These are phyloP conservation scores for Endoconidiophora polonica DNA, from an alignment of 2,329 filamentous ascomycete species.

Conservation along the genomic window DNA sequence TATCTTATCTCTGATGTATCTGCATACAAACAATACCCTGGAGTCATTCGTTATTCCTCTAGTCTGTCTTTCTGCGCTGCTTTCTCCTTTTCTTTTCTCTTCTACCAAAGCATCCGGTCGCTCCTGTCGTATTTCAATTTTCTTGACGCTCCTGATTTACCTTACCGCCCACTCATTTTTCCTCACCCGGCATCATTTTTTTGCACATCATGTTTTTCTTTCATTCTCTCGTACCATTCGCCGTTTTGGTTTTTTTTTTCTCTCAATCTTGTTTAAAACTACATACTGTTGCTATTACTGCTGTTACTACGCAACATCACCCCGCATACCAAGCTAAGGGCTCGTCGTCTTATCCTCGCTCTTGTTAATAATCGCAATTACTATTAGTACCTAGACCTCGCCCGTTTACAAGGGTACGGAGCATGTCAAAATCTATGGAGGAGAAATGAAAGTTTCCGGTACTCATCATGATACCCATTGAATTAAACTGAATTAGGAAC, in stretches of 20 bases:
- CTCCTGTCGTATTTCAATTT: neutral
- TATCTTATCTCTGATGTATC: slow-evolving; percentile 3
- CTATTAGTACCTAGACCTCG: neutral
- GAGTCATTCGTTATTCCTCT: slow-evolving; percentile 4
- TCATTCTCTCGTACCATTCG: no score
- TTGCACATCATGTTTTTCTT: no score
- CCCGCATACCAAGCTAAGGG: no score
- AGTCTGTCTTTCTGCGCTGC: neutral
- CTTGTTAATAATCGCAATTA: neutral
- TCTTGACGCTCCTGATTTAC: neutral
- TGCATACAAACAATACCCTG: slow-evolving; percentile 13
- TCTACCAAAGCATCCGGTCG: neutral
- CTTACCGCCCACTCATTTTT: no score
- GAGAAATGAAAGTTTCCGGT: neutral
- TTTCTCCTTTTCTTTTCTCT: neutral
- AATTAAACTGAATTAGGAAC: neutral
- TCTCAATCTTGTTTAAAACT: no score
- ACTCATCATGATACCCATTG: neutral
- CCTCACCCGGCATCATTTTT: no score
- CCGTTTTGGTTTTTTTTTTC: no score
- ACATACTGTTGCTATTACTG: neutral
- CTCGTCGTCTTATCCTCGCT: no score
- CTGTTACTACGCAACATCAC: neutral
- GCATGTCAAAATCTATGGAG: neutral
- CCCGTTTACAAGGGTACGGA: neutral